Conservation (phyloP, 225 moss, liverwort and hornwort species). For the Bryoerythrophyllum caledonicum region DNA sequence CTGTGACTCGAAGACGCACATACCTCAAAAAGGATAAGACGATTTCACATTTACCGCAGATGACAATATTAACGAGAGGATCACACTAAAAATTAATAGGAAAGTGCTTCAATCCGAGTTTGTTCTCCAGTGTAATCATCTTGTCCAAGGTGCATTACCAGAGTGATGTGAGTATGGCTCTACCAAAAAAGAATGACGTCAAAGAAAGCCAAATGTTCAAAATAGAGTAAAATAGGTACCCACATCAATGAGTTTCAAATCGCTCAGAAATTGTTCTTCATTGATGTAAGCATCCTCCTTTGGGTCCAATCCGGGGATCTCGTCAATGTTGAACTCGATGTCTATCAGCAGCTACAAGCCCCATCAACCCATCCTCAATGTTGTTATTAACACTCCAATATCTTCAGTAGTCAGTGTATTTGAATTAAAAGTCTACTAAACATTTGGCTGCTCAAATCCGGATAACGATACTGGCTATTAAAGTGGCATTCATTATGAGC, state of each 20-base stretch:
- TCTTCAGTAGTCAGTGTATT: slow-evolving; percentile 19
- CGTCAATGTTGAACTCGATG: slow-evolving; percentile 94
- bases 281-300: slow-evolving; percentile 72
- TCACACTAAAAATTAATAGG: neutral
- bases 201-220: slow-evolving; percentile 2
- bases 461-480: neutral
- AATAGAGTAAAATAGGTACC: slow-evolving; percentile 41
- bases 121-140: neutral
- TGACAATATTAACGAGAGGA: slow-evolving; percentile 5
- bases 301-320: slow-evolving; percentile 85
- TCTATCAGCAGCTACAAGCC: slow-evolving; percentile 83
- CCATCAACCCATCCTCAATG: slow-evolving; percentile 22
- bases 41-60: slow-evolving; percentile 10
- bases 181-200: neutral
- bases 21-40: neutral
- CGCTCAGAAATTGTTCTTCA: slow-evolving; percentile 75
- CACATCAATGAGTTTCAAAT: slow-evolving; percentile 89
- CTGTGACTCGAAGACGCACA: neutral
- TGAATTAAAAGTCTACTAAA: slow-evolving; percentile 7
- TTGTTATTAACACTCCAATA: slow-evolving; percentile 32
- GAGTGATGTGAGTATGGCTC: neutral
- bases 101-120: neutral
- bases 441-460: slow-evolving; percentile 6
- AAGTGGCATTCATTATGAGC: slow-evolving; percentile 3
- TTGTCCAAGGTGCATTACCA: neutral